Evolutionary conservation across 2,329 filamentous ascomycete genomes (phyloP), one percentile per base, ranked within the genome.

Genomic region (Fusarium sp.): DNA sequence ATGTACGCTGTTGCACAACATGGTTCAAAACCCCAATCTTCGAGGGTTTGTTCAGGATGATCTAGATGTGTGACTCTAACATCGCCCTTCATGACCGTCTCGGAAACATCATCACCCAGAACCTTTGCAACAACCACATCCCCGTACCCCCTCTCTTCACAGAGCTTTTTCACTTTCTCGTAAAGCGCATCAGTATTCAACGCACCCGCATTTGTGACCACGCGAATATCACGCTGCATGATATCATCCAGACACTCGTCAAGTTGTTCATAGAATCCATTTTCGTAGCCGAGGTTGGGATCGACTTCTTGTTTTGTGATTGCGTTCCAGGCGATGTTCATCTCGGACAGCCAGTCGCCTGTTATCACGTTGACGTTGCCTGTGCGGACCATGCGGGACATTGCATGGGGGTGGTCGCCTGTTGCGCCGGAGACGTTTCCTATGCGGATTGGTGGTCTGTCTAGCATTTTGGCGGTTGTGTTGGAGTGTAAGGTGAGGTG

Each of bases 291-390:
- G 5, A 77, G 62, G 9, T 54, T 63, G 5, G 77, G 74, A 25
- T 80, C 75, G 21, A 76, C 76, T 42, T 78, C 75, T 16, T 78
- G 70, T 50, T 79, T 77, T 34, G 74, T 73, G 60, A 79, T 82
- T 55, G 77, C 72, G 67, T 78, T 74, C 77, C 65, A 80, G 59
- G 85, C 83, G 79, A 88, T 86, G 73, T 87, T 88, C 66, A 83
- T 82, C 66, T 82, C 80, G 12, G 80, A 80, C 47, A 82, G 75
- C 75, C 80, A 82, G 71, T 82, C 80, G 21, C 80, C 80, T 3
- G 78, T 79, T 32, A 82, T 81, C 45, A 81, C 78, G 50, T 81
- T 74, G 10, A 81, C 70, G 42, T 76, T 69, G 9, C 74, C 77
- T 5, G 75, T 73, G 32, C 71, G 69, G 9, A 78, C 70, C 75